These are phyloP conservation scores for Colletotrichum filicis DNA, from an alignment of 2,329 filamentous ascomycete genomes.

Conservation along the genomic window DNA sequence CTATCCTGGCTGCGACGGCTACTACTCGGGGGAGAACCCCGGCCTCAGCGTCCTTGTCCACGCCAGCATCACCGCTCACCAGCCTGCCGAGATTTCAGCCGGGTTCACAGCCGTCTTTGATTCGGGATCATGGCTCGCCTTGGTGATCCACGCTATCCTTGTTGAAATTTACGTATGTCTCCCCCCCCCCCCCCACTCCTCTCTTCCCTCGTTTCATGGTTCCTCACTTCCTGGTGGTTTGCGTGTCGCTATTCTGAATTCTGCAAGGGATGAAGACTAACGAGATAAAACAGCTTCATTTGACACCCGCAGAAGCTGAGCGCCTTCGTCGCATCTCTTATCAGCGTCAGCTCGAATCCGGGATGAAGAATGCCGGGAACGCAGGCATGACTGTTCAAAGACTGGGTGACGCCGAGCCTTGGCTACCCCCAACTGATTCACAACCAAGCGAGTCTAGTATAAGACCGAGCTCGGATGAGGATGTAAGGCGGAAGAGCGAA, in stretches of 20 bases:
- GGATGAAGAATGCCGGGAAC: slow-evolving; percentile 56
- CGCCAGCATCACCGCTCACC: slow-evolving; percentile 44
- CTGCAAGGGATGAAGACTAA: not conserved
- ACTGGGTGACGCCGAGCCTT: slow-evolving; percentile 48
- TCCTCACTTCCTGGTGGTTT: slow-evolving; percentile 33
- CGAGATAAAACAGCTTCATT: slow-evolving; percentile 49
- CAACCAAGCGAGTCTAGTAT: not conserved
- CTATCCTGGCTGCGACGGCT: slow-evolving; percentile 57
- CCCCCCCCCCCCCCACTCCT: no score
- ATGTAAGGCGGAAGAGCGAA: slow-evolving; percentile 9
- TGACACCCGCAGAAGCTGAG: slow-evolving; percentile 62
- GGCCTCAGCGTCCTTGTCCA: slow-evolving; percentile 42
- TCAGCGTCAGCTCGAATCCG: slow-evolving; percentile 63
- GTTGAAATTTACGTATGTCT: slow-evolving; percentile 43
- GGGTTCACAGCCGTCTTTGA: slow-evolving; percentile 59
- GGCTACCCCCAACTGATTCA: slow-evolving; percentile 21
- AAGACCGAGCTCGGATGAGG: slow-evolving; percentile 10
- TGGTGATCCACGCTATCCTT: slow-evolving; percentile 33
- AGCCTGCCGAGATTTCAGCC: slow-evolving; percentile 47
- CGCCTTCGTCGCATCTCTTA: slow-evolving; percentile 62
- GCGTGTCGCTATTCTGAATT: not conserved
- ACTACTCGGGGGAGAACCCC: slow-evolving; percentile 44
- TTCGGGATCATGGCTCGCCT: slow-evolving; percentile 55
- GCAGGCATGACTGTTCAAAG: slow-evolving; percentile 55
- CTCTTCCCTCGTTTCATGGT: not conserved